Evolutionary conservation across 1,139 yeast genomes (phyloP), one percentile per base, ranked within the genome.

Genomic region (Pichia sorboxylosa): DNA sequence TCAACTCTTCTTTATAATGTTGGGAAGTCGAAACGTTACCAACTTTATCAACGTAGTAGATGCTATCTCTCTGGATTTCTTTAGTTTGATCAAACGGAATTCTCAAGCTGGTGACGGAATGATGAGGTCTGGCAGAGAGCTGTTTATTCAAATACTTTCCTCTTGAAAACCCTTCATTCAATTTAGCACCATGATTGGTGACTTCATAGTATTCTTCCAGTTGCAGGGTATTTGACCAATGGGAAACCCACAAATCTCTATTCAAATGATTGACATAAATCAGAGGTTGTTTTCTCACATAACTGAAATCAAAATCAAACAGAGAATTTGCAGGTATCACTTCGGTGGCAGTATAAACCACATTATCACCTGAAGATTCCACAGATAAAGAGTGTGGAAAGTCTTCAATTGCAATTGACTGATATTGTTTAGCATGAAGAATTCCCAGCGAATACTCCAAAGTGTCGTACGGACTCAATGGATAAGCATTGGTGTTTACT

Each of bases 21-120:
- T 65, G 64, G 37, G 82, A 80, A 5, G 96, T 82, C 7, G 94
- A 77, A n/a, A 90, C 95, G 58, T 83, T 82, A 17, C 98, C 98
- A 19, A 90, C 95, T 46, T 80, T 69, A 55, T 90, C 98, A 16
- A 84, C 77, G 52, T 64, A 83, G 60, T 82, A 90, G 44, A 66
- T 61, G 2, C 47, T 54, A 11, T 40, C 30, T 32, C 77, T 74
- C 35, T 30, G 18, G 19, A 40, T 33, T 62, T 63, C 16, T 57
- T 55, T 15, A 67, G 68, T 24, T 24, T 15, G 13, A 27, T 39
- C 36, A 29, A 70, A 46, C 6, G 67, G 66, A 41, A 82, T 61
- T 41, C 73, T 77, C 41, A 84, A 51, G 24, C 69, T 72, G 16
- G 77, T 59, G 31, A 69, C 56, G 2, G 67, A 67, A 51, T 66